These are phyloP conservation scores for Quercus gilva DNA, from an alignment of 306 rosid species.

Conservation along the genomic window DNA sequence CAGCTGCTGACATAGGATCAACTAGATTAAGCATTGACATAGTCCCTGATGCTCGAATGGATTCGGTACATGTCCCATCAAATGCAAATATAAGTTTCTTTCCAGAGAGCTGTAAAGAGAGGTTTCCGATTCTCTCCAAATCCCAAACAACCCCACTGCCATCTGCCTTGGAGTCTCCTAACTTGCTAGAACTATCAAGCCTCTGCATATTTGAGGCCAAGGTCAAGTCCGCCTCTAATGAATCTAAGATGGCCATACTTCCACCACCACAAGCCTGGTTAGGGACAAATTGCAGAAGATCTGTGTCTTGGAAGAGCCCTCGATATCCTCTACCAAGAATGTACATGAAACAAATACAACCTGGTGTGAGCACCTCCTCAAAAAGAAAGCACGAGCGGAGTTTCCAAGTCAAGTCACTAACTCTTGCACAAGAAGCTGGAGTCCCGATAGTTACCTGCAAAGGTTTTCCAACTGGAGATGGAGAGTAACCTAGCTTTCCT, in stretches of 20 bases:
- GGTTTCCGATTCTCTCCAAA: constrained; percentile 90
- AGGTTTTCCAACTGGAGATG: constrained; percentile 87
- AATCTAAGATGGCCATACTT: constrained; percentile 96
- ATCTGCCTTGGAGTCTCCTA: constrained; percentile 73
- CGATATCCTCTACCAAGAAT: constrained; percentile 98
- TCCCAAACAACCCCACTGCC: constrained; percentile 99
- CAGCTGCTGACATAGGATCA: constrained; percentile 99
- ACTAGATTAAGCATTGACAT: constrained; percentile 93
- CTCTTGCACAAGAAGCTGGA: constrained; percentile 70
- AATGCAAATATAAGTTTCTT: constrained; percentile 96
- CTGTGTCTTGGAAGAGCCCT: constrained; percentile 96
- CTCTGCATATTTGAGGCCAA: constrained; percentile 71
- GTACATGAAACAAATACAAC: constrained; percentile 90
- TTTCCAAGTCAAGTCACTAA: constrained; percentile 83
- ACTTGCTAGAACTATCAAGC: constrained; percentile 64
- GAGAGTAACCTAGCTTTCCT: constrained; percentile 96
- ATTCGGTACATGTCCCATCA: constrained; percentile 88
- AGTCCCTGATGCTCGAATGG: constrained; percentile 68
- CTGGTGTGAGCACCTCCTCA: constrained; percentile 94
- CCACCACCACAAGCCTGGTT: constrained; percentile 99
- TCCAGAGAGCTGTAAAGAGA: constrained; percentile 89
- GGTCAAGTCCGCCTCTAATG: constrained; percentile 75
- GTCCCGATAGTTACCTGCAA: constrained; percentile 93
- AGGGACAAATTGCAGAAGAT: constrained; percentile 94
- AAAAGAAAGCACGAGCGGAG: constrained; percentile 96